Percentiles rank a stretch among this genome's conserved stretches.
Evolutionary conservation across 2,329 filamentous ascomycete genomes (phyloP).

Genomic region (Orbilia javanica): DNA sequence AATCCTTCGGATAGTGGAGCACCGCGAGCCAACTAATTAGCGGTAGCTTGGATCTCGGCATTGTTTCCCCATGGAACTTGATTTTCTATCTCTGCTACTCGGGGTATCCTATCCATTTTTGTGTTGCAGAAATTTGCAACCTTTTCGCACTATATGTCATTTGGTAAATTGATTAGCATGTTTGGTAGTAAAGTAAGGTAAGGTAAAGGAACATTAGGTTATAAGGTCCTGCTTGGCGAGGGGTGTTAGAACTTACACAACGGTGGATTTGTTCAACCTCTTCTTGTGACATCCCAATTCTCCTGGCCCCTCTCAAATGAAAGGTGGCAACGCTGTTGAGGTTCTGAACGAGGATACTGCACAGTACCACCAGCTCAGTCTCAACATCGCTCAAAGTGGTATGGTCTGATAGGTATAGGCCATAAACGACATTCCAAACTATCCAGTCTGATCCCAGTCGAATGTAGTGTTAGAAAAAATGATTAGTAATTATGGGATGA

Average conservation of each 20-base stretch:
- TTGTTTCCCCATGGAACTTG: conserved; percentile 60
- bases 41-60: not conserved
- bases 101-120: conserved; percentile 61
- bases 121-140: conserved; percentile 61
- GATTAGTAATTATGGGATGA: not conserved
- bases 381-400: conserved; percentile 70
- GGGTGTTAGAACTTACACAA: conserved; percentile 48
- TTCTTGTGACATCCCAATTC: conserved; percentile 68
- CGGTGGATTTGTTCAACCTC: conserved; percentile 65
- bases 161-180: not conserved
- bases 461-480: conserved; percentile 61
- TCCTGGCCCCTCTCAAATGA: conserved; percentile 70
- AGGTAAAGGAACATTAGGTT: not conserved
- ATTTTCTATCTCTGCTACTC: conserved; percentile 62
- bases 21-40: no score
- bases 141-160: conserved; percentile 35
- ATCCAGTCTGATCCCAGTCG: conserved; percentile 66
- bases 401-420: conserved; percentile 72
- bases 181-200: no score
- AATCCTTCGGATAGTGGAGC: not conserved
- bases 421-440: conserved; percentile 72
- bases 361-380: conserved; percentile 71
- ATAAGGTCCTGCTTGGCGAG: not conserved
- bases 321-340: conserved; percentile 70
- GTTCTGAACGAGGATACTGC: conserved; percentile 73